A percentile compares a stretch with the other conserved stretches of the same genome.
These are phyloP conservation scores for Ajuga chamaepitys DNA, from an alignment of 257 asterid species.

Conservation along the genomic window DNA sequence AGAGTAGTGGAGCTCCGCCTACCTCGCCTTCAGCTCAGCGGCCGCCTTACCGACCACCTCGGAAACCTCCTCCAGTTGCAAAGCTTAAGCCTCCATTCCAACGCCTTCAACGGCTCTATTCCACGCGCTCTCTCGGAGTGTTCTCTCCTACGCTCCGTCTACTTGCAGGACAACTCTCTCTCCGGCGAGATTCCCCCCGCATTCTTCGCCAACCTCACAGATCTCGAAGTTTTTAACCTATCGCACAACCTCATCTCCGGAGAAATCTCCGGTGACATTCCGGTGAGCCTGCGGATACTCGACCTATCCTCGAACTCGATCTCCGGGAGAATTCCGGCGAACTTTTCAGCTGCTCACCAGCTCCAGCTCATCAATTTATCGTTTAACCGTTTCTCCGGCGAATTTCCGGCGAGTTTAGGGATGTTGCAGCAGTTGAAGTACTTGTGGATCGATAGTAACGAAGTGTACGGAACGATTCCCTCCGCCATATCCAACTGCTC, in stretches of 20 bases:
- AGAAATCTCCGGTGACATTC: constrained; percentile 21
- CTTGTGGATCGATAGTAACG: constrained; percentile 54
- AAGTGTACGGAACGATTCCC: constrained; percentile 59
- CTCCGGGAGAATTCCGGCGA: constrained; percentile 47
- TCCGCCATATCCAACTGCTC: constrained; percentile 72
- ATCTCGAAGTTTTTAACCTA: constrained; percentile 49
- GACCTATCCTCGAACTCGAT: constrained; percentile 58
- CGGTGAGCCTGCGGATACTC: constrained; percentile 34
- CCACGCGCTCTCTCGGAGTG: constrained; percentile 47
- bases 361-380: constrained; percentile 57
- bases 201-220: constrained; percentile 40
- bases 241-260: constrained; percentile 55
- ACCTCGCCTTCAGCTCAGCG: constrained; percentile 58
- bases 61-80: constrained; percentile 43
- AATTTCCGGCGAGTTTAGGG: constrained; percentile 54
- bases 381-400: constrained; percentile 51
- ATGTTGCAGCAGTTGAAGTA: constrained; percentile 38
- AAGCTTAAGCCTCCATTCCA: constrained; percentile 59
- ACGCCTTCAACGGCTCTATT: constrained; percentile 50
- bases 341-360: constrained; percentile 38
- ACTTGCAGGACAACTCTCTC: constrained; percentile 60
- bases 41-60: constrained; percentile 33
- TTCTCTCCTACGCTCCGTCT: constrained; percentile 54
- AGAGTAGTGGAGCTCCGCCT: constrained; percentile 52
- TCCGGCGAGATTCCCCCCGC: constrained; percentile 45